phyloP scores from a whole-genome alignment of 495 filamentous ascomycete species.

The Penicillium egyptiacum region DNA sequence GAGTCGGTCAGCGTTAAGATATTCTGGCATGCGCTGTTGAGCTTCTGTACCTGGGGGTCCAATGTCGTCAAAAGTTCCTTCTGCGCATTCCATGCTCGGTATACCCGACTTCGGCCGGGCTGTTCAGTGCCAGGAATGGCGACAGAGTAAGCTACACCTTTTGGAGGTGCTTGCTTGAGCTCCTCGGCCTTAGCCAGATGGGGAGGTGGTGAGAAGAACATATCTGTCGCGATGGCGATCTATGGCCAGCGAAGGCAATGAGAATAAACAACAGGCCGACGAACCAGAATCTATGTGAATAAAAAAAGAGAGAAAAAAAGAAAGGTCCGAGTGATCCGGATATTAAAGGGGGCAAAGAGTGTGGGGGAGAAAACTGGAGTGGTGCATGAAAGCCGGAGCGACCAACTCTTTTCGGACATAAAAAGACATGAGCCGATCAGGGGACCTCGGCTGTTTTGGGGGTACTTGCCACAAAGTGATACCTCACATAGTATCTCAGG shows the following conservation, averaged over 20 bases:
- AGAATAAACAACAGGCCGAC: constrained; percentile 3
- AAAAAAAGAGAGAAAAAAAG: neutral
- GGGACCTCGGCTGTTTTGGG: constrained; percentile 11
- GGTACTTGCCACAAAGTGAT: constrained; percentile 7
- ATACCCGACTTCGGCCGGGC: constrained; percentile 71
- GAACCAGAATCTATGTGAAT: neutral
- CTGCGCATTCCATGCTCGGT: constrained; percentile 76
- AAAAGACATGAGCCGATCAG: constrained; percentile 8
- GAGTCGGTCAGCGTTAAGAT: constrained; percentile 2
- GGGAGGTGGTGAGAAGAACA: constrained; percentile 45
- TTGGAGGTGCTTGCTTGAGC: constrained; percentile 43
- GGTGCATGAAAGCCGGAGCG: constrained; percentile 22
- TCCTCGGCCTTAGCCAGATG: constrained; percentile 47
- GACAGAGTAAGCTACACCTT: constrained; percentile 53
- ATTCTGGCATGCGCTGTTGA: neutral
- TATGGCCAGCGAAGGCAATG: constrained; percentile 6
- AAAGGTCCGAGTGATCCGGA: neutral
- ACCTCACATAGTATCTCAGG: constrained; percentile 4
- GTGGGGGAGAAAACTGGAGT: constrained; percentile 20
- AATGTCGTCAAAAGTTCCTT: constrained; percentile 72
- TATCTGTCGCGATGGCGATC: constrained; percentile 9
- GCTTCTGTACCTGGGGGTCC: constrained; percentile 62
- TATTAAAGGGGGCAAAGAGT: constrained; percentile 15
- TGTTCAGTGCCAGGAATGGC: constrained; percentile 70
- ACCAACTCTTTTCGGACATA: constrained; percentile 20